Evolutionary conservation across 2,329 filamentous ascomycete genomes (phyloP).

Genomic region (Colletotrichum sp.): DNA sequence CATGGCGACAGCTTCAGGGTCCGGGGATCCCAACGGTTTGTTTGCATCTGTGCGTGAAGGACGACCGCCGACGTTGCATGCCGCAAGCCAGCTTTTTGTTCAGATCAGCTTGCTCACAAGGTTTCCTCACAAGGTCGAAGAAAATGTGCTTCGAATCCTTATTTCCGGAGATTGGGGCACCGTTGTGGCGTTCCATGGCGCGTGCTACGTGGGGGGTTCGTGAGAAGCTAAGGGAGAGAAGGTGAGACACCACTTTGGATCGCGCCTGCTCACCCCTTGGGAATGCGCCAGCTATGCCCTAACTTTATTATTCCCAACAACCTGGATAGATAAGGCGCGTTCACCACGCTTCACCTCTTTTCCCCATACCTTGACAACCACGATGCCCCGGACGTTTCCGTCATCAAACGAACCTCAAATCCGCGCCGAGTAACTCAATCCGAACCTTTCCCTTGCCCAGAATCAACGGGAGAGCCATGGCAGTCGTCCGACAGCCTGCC

Average conservation of each 20-base stretch:
- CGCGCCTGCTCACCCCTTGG: slow-evolving; percentile 1
- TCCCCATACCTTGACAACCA: neutral
- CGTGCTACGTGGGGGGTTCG: neutral
- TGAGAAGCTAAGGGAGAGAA: slow-evolving; percentile 17
- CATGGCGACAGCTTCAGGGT: neutral
- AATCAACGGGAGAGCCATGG: neutral
- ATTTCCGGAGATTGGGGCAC: neutral
- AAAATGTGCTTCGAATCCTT: neutral
- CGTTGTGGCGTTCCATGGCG: slow-evolving; percentile 14
- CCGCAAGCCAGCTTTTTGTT: neutral
- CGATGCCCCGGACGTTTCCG: neutral
- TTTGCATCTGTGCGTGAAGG: neutral
- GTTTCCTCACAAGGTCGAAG: neutral
- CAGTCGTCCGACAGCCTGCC: neutral
- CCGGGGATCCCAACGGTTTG: neutral
- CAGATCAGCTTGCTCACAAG: neutral
- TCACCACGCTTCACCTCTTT: neutral
- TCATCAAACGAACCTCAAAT: neutral
- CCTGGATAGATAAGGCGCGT: neutral
- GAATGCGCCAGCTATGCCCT: neutral
- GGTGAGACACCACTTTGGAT: slow-evolving; percentile 4
- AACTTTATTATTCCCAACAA: neutral
- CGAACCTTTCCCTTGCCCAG: neutral
- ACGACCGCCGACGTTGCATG: neutral
- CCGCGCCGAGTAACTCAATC: neutral